These are phyloP conservation scores for Leersia perrieri DNA, from an alignment of 176 grass and related monocot genomes.

Conservation along the genomic window DNA sequence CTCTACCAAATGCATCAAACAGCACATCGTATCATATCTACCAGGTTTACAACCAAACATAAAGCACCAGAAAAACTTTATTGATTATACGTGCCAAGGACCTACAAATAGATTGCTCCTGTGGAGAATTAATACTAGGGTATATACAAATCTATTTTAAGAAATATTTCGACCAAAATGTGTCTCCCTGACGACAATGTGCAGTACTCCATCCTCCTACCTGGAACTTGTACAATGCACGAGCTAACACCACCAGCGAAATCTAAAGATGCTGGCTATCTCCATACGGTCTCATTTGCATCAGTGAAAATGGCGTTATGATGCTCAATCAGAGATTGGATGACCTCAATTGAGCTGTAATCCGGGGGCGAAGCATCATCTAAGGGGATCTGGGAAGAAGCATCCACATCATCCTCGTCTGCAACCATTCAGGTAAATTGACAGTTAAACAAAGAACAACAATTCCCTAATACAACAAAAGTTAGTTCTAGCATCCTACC, in stretches of 20 bases:
- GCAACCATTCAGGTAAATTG: conserved; percentile 30
- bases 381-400: conserved; percentile 80
- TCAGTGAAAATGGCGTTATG: conserved; percentile 93
- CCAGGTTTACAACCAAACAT: neutral
- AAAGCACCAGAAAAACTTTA: neutral
- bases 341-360: conserved; percentile 91
- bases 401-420: conserved; percentile 85
- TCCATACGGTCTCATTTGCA: conserved; percentile 76
- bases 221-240: conserved; percentile 49
- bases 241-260: conserved; percentile 31
- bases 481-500: neutral
- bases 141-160: neutral
- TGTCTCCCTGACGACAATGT: neutral
- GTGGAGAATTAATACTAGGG: neutral
- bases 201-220: conserved; percentile 34
- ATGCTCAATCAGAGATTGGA: conserved; percentile 92
- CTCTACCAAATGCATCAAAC: no score
- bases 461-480: neutral
- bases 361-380: conserved; percentile 75
- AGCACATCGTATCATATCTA: neutral
- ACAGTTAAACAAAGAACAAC: neutral
- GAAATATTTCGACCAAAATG: neutral
- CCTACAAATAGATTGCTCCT: neutral
- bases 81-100: neutral
- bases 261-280: conserved; percentile 39